Base-by-base conservation (phyloP, 2,329 filamentous ascomycete species). In the Fusarium pseudograminearum region DNA sequence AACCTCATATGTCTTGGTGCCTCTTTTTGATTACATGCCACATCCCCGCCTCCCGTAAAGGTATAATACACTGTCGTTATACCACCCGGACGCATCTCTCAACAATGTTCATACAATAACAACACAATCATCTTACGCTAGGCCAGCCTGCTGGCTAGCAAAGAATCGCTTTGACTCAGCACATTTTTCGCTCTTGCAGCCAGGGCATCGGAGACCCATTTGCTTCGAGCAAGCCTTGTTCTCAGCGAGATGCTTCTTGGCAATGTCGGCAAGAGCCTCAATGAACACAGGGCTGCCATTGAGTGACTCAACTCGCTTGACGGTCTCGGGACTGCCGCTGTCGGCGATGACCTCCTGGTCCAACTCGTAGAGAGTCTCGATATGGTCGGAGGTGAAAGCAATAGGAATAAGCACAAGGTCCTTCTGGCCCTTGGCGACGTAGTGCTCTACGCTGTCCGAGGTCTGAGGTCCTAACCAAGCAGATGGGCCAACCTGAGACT, bases 341-440 rank as follows among this genome's bases (percentile, higher is more conserved):
- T 97, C 94, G 61, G 93, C 92, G 76, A 99, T 98, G 40, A 99
- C 93, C 81, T 99, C 96, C 74, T 93, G 86, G 78, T 99, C 96
- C 54, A 99, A 84, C 80, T 99, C 96, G 78, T 91, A 98, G 1
- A 99, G 84, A 1, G 96, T 99, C 82, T 74, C 96, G 72, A 99
- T 99, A 78, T 99, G 96, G 76, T 99, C 96, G n/a, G 93, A 97
- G 0, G 96, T 99, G 78, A 99, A 99, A 8, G 96, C 96, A 70
- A 99, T 97, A 0, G 96, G 96, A 58, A 99, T 93, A 9, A 99
- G 85, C 2, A 98, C 85, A 57, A 99, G 85, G 77, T 99, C 94
- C 57, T 91, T 97, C 76, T 98, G 93, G 1, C 95, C 96, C 80
- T 96, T 94, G 77, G 92, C 89, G 71, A 98, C 90, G 77, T 98